Evolutionary conservation across 257 asterid genomes (phyloP).

Genomic region (Asclepias syriaca): DNA sequence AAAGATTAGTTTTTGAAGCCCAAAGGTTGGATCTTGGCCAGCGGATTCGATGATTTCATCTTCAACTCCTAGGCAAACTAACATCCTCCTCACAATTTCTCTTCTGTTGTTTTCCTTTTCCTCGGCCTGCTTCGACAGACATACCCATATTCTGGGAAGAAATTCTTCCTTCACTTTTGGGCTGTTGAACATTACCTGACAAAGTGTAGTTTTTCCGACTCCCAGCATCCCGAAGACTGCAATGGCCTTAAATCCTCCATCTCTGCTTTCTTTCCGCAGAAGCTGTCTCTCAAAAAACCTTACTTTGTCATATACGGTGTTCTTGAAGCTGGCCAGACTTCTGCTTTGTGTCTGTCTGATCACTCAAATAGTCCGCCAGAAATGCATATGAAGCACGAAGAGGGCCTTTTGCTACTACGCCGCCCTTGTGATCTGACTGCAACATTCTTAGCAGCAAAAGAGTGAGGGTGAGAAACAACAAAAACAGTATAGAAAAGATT

Average conservation of each 20-base stretch:
- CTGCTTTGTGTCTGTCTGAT: neutral
- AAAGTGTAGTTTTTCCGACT: conserved; percentile 44
- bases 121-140: conserved; percentile 30
- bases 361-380: neutral
- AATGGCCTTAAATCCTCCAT: conserved; percentile 20
- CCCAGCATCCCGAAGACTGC: conserved; percentile 46
- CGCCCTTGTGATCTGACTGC: neutral
- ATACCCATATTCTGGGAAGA: conserved; percentile 45
- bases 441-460: neutral
- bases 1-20: conserved; percentile 16
- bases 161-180: conserved; percentile 28
- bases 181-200: conserved; percentile 28
- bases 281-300: conserved; percentile 38
- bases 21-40: conserved; percentile 2
- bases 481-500: too few species aligned
- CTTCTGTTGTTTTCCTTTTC: conserved; percentile 12
- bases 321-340: conserved; percentile 2
- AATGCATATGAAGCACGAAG: neutral
- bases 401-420: neutral
- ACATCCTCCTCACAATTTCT: conserved; percentile 30
- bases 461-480: too few species aligned
- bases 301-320: conserved; percentile 23
- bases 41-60: conserved; percentile 13
- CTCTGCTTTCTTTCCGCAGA: conserved; percentile 12
- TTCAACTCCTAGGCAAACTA: conserved; percentile 37